These are phyloP conservation scores for Punctularia strigosozonata DNA, from an alignment of 768 basidiomycete species.

Conservation along the genomic window DNA sequence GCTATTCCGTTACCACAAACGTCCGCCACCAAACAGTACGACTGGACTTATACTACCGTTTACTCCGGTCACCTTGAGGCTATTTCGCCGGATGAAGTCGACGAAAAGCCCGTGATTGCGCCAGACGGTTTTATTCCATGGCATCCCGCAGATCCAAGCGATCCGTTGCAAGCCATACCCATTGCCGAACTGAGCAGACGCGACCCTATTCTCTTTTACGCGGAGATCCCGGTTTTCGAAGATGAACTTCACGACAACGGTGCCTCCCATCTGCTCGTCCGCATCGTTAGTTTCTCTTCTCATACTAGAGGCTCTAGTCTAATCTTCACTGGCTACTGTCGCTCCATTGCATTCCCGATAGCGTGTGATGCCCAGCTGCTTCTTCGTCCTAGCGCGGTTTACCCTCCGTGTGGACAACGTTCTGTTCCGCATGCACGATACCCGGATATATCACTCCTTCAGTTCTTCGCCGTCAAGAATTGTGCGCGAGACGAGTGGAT, in stretches of 20 bases:
- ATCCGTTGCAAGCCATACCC: conserved; percentile 60
- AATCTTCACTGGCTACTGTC: not conserved
- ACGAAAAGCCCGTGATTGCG: not conserved
- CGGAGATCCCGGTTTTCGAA: conserved; percentile 89
- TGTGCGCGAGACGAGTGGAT: conserved; percentile 74
- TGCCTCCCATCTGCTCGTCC: conserved; percentile 67
- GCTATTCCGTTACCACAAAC: conserved; percentile 57
- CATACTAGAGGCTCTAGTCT: not conserved
- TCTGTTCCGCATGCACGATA: conserved; percentile 83
- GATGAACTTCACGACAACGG: conserved; percentile 98
- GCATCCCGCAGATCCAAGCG: conserved; percentile 42
- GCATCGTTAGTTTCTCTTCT: conserved; percentile 56
- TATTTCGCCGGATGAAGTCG: conserved; percentile 10
- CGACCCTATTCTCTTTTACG: conserved; percentile 97
- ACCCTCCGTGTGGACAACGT: conserved; percentile 94
- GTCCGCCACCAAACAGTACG: conserved; percentile 75
- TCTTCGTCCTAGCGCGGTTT: conserved; percentile 85
- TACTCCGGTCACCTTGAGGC: conserved; percentile 51
- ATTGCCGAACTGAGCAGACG: conserved; percentile 75
- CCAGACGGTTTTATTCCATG: too few relatives aligned
- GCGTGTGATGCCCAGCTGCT: conserved; percentile 95
- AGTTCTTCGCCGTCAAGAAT: conserved; percentile 44
- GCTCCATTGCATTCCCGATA: conserved; percentile 16
- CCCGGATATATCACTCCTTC: conserved; percentile 83
- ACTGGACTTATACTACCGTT: conserved; percentile 95